Percentiles rank a stretch among this genome's conserved stretches.
These are phyloP conservation scores for Pseudozyma pruni DNA, from an alignment of 1,284 basidiomycete genomes.

Conservation along the genomic window DNA sequence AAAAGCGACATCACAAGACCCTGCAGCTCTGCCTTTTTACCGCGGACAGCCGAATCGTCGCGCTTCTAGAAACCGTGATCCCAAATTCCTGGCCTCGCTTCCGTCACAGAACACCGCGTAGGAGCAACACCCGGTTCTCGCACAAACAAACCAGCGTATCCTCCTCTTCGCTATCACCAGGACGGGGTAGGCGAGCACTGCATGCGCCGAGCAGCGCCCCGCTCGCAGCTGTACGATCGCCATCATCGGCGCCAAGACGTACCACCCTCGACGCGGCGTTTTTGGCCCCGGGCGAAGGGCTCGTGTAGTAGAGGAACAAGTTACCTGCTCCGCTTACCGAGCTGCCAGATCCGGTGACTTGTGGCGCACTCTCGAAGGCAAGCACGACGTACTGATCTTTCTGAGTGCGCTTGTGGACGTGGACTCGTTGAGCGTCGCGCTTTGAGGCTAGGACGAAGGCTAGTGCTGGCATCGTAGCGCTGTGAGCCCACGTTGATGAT, in stretches of 20 bases:
- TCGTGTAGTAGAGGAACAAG: slow-evolving; percentile 54
- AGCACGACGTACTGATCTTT: slow-evolving; percentile 28
- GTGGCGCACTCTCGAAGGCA: slow-evolving; percentile 51
- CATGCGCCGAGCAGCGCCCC: slow-evolving; percentile 42
- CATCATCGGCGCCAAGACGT: slow-evolving; percentile 23
- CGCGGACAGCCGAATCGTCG: no score
- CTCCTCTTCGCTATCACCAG: background rate
- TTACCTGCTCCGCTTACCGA: slow-evolving; percentile 43
- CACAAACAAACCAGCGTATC: slow-evolving; percentile 38
- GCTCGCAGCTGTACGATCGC: slow-evolving; percentile 1
- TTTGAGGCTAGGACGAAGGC: slow-evolving; percentile 95
- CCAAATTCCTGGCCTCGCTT: no score
- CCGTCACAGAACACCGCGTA: slow-evolving; percentile 27
- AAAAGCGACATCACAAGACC: slow-evolving; percentile 25
- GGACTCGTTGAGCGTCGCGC: slow-evolving; percentile 62
- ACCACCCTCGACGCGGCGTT: slow-evolving; percentile 41
- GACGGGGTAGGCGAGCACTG: slow-evolving; percentile 4
- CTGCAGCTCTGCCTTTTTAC: no score
- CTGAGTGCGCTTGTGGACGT: slow-evolving; percentile 22
- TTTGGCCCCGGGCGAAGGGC: slow-evolving; percentile 5
- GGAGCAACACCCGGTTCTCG: slow-evolving; percentile 36
- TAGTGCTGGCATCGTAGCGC: slow-evolving; percentile 83
- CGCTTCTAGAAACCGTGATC: no score
- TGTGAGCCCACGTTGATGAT: slow-evolving; percentile 76
- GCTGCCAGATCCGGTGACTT: slow-evolving; percentile 19